phyloP scores from a whole-genome alignment of 2,329 filamentous ascomycete genomes.

The Alternaria incomplexa region DNA sequence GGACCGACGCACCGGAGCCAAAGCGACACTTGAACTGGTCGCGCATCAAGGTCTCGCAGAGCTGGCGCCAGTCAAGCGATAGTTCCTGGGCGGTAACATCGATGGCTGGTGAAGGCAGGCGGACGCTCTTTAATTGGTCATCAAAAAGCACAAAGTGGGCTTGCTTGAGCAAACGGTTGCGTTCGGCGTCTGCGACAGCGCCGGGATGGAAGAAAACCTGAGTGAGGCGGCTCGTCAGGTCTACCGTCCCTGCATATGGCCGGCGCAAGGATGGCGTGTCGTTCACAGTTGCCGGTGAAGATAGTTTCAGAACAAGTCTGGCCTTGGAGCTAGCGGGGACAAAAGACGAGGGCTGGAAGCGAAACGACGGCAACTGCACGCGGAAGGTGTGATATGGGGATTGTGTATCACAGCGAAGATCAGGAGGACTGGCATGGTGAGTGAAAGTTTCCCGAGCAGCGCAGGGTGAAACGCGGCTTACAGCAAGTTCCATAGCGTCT shows the following conservation, averaged over 20 bases:
- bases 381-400: neutral
- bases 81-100: constrained; percentile 16
- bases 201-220: constrained; percentile 18
- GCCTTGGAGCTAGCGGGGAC: constrained; percentile 22
- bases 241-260: constrained; percentile 4
- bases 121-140: constrained; percentile 20
- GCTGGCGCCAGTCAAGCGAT: constrained; percentile 22
- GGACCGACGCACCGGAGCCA: constrained; percentile 8
- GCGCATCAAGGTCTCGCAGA: constrained; percentile 19
- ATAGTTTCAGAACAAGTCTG: constrained; percentile 19
- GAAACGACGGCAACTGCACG: constrained; percentile 18
- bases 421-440: constrained; percentile 8
- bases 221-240: constrained; percentile 11
- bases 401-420: constrained; percentile 6
- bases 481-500: constrained; percentile 18
- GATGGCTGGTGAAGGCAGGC: constrained; percentile 18
- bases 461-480: constrained; percentile 16
- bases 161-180: constrained; percentile 7
- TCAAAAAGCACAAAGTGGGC: constrained; percentile 25
- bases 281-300: constrained; percentile 13
- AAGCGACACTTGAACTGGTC: constrained; percentile 20
- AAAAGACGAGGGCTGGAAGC: constrained; percentile 24
- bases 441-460: constrained; percentile 6
- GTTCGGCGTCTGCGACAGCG: constrained; percentile 9
- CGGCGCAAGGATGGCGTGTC: constrained; percentile 2